Evolutionary conservation across 2,329 filamentous ascomycete species (phyloP).

Genomic region (Xylaria sp.): DNA sequence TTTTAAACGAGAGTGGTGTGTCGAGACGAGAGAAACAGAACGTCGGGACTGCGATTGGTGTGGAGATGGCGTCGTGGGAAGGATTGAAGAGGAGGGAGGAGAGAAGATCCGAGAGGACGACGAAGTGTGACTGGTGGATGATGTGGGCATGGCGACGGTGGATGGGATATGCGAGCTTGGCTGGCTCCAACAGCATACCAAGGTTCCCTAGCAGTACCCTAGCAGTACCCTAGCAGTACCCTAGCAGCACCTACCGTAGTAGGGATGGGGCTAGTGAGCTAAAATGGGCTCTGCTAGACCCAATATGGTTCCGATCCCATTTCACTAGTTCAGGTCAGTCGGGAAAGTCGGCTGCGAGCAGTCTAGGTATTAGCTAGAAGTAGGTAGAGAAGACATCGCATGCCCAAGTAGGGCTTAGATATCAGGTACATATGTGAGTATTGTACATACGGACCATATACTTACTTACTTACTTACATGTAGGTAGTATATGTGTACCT

Average conservation of each 20-base stretch:
- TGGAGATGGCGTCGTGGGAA: slow-evolving; percentile 26
- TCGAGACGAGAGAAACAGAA: slow-evolving; percentile 9
- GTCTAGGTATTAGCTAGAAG: too few relatives aligned
- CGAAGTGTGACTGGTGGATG: slow-evolving; percentile 21
- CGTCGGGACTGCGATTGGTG: slow-evolving; percentile 7
- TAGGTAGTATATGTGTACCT: too few relatives aligned
- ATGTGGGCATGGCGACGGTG: slow-evolving; percentile 10
- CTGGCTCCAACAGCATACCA: neutral
- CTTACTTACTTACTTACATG: too few relatives aligned
- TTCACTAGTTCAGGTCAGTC: neutral
- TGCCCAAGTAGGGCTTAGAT: too few relatives aligned
- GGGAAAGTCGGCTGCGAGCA: neutral
- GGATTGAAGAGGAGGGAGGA: slow-evolving; percentile 7
- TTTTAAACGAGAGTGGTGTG: slow-evolving; percentile 23
- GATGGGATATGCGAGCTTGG: neutral
- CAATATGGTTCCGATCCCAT: neutral
- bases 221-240: too few relatives aligned
- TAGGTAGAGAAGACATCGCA: too few relatives aligned
- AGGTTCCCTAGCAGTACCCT: too few relatives aligned
- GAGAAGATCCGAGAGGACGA: slow-evolving; percentile 5
- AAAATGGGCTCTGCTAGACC: slow-evolving; percentile 16
- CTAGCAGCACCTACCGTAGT: too few relatives aligned
- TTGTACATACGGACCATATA: too few relatives aligned
- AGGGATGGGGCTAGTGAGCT: too few relatives aligned
- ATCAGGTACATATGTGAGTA: too few relatives aligned